Base-by-base conservation (phyloP, 2,329 filamentous ascomycete species). In the Nemania abortiva region DNA sequence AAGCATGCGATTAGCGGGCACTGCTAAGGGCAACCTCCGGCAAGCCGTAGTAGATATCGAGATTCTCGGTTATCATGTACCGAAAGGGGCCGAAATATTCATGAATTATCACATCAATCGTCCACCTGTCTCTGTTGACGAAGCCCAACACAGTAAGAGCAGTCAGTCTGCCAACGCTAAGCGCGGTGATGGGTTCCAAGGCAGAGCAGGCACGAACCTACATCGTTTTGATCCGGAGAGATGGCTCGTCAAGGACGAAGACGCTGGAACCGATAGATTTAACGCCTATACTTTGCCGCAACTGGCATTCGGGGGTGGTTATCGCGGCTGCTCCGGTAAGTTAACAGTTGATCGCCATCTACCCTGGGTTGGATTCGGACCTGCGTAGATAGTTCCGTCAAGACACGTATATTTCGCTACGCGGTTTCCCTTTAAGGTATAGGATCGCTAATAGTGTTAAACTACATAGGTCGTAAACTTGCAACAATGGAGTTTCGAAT, bases 201-300 rank as follows among this genome's bases (percentile, higher is more conserved):
- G 37, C 61, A 53, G 31, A 1, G 61, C 70, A 2, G 71, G 70
- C 2, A 61, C 67, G 0, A 70, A 77, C 27, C 58, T 78, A n/a
- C 70, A 63, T 3, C 15, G 42, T 1, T 84, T 84, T 70, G 73
- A 78, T 18, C 82, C 83, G 0, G 76, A 79, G 63, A 74, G 82
- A 47, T 84, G 82, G 83, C 73, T 84, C 3, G 72, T 70, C 1
- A 69, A 45, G 5, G 73, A 78, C 11, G 71, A 73, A 11, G 45
- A 73, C 6, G 66, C 65, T 18, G 78, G 74, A 1, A 69, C 73
- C 13, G 72, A 77, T 15, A 72, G 66, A 1, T 83, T 82, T 69
- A 77, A 82, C 69, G 52, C 76, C 1, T 71, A 74, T 39, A 78
- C 80, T 3, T 73, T 82, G 11, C 80, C 81, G 29, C 63, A 60